Conservation (phyloP, 2,329 filamentous ascomycete species). For the Colletotrichum shisoi region DNA sequence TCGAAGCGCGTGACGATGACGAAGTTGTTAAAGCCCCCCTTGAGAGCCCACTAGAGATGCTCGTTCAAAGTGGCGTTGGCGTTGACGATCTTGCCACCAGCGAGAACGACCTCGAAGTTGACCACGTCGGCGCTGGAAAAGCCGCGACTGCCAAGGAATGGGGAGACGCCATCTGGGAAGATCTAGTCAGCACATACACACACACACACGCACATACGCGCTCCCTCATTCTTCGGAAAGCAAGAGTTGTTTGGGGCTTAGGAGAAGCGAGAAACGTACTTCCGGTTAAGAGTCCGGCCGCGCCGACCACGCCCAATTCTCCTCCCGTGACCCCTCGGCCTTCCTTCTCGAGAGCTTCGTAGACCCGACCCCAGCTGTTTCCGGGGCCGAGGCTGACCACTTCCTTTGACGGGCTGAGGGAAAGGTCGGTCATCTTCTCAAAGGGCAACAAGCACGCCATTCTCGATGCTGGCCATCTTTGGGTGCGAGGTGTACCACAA, state of each 20-base stretch:
- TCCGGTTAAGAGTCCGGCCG: neutral
- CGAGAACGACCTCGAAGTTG: constrained; percentile 34
- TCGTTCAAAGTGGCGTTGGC: constrained; percentile 19
- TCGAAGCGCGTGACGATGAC: constrained; percentile 36
- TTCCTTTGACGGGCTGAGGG: neutral
- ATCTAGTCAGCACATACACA: too few relatives aligned
- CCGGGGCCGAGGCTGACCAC: neutral
- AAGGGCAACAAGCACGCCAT: constrained; percentile 1
- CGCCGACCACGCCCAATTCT: constrained; percentile 1
- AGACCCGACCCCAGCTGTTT: constrained; percentile 6
- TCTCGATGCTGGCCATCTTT: neutral
- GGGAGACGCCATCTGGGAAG: neutral
- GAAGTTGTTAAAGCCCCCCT: constrained; percentile 39
- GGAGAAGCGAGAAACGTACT: neutral
- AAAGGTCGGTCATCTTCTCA: neutral
- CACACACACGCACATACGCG: too few relatives aligned
- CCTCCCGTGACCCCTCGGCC: constrained; percentile 6
- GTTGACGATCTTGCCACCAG: constrained; percentile 33
- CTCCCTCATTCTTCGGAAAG: too few relatives aligned
- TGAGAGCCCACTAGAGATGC: constrained; percentile 36
- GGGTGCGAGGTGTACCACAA: neutral
- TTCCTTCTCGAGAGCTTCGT: neutral
- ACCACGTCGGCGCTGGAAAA: constrained; percentile 32
- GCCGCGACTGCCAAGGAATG: constrained; percentile 5
- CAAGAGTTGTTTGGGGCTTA: too few relatives aligned